Percentiles rank a stretch among this genome's conserved stretches.
These are phyloP conservation scores for Puccinellia tenuiflora DNA, from an alignment of 176 grass and related monocot species.

Conservation along the genomic window DNA sequence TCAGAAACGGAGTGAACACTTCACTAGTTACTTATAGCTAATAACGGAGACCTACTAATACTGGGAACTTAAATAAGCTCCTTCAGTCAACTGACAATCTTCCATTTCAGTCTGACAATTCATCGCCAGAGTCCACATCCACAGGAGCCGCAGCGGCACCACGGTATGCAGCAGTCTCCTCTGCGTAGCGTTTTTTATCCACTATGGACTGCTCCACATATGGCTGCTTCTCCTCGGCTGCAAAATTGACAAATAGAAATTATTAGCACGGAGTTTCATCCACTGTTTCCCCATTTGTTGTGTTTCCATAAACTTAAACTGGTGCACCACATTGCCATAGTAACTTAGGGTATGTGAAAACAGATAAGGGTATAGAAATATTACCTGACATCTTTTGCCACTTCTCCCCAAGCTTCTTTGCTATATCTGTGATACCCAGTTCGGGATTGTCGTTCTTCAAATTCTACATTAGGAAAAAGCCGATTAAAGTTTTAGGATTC, in stretches of 20 bases:
- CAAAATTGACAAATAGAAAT: neutral
- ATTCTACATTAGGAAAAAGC: constrained; percentile 43
- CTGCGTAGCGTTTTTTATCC: constrained; percentile 62
- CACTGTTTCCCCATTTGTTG: neutral
- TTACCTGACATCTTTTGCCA: constrained; percentile 87
- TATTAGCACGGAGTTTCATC: neutral
- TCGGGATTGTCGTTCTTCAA: constrained; percentile 66
- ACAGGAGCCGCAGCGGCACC: constrained; percentile 32
- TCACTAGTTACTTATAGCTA: constrained; percentile 1
- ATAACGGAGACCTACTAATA: neutral
- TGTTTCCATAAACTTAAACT: neutral
- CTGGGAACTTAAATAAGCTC: neutral
- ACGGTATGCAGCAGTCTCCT: constrained; percentile 53
- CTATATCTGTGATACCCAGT: constrained; percentile 60
- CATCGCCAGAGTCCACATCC: constrained; percentile 31
- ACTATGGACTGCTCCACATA: constrained; percentile 50
- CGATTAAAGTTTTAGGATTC: neutral
- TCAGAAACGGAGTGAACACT: neutral
- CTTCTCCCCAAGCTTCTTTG: constrained; percentile 69
- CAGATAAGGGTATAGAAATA: neutral
- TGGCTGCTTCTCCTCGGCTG: constrained; percentile 68
- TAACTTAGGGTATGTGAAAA: neutral
- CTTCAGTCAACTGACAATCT: neutral
- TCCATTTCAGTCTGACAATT: constrained; percentile 30
- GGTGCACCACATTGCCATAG: neutral